Evolutionary conservation across 140 eudicot species (phyloP).

Genomic region (Anethum foeniculum): DNA sequence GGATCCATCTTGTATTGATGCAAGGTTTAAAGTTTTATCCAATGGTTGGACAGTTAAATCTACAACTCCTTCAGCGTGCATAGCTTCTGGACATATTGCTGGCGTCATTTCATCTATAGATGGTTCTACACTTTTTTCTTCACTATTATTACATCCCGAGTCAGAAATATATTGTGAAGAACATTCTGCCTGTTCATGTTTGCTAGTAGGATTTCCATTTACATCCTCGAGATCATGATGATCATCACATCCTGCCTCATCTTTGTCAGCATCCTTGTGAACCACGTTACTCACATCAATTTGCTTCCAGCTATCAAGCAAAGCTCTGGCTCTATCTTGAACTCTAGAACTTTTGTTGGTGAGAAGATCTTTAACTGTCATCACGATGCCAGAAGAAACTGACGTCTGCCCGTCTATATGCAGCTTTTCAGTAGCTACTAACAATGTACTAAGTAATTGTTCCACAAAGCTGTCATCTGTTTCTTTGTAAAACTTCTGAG

Average conservation of each 20-base stretch:
- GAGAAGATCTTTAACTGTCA: conserved; percentile 49
- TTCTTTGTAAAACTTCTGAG: conserved; percentile 29
- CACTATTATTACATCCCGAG: conserved; percentile 6
- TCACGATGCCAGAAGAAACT: conserved; percentile 42
- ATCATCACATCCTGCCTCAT: conserved; percentile 14
- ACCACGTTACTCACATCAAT: conserved; percentile 18
- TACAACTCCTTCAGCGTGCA: conserved; percentile 8
- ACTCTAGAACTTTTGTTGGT: conserved; percentile 40
- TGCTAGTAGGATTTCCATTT: conserved; percentile 5
- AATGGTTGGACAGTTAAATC: not conserved
- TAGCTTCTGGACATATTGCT: conserved; percentile 7
- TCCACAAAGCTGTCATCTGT: conserved; percentile 35
- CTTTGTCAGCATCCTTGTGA: conserved; percentile 22
- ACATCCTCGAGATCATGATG: not conserved
- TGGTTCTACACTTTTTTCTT: conserved; percentile 24
- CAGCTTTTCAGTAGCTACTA: conserved; percentile 49
- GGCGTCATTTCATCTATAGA: conserved; percentile 12
- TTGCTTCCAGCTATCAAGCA: conserved; percentile 48
- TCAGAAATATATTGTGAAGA: conserved; percentile 15
- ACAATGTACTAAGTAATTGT: conserved; percentile 41
- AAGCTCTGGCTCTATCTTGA: conserved; percentile 48
- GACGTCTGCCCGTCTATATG: conserved; percentile 30
- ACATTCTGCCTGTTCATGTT: conserved; percentile 16
- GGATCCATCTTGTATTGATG: conserved; percentile 6
- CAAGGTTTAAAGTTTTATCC: conserved; percentile 3